A percentile compares a stretch with the other conserved stretches of the same genome.
phyloP scores from a whole-genome alignment of 495 filamentous ascomycete species.

The Letharia lupina region DNA sequence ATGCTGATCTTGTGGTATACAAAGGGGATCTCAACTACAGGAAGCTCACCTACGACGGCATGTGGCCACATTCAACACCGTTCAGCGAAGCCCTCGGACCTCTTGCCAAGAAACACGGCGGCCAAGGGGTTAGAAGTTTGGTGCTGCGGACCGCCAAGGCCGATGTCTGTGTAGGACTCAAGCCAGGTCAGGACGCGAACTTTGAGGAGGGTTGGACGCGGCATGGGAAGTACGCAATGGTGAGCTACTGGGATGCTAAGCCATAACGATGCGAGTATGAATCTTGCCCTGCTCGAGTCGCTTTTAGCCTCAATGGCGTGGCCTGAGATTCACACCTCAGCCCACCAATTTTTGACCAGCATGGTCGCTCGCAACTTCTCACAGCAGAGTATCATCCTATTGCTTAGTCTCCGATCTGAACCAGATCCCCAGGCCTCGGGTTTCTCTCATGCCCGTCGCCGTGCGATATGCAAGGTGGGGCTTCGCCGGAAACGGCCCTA shows the following conservation, averaged over 20 bases:
- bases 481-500: not conserved
- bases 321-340: not conserved
- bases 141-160: constrained; percentile 90
- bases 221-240: constrained; percentile 90
- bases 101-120: constrained; percentile 48
- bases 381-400: not conserved
- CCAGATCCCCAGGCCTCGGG: not conserved
- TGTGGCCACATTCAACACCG: constrained; percentile 78
- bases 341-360: no score
- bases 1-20: constrained; percentile 81
- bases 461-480: not conserved
- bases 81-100: constrained; percentile 86
- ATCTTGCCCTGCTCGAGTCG: not conserved
- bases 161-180: constrained; percentile 73
- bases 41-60: constrained; percentile 78
- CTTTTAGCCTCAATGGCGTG: not conserved
- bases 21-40: constrained; percentile 95
- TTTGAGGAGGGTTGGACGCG: constrained; percentile 86
- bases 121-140: constrained; percentile 68
- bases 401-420: not conserved
- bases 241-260: constrained; percentile 74
- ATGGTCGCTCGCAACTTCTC: not conserved
- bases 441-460: not conserved
- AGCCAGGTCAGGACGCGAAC: constrained; percentile 67
- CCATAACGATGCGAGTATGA: constrained; percentile 22